Base-by-base conservation (phyloP, 768 basidiomycete genomes). In the Symmetrospora coprosmae region DNA sequence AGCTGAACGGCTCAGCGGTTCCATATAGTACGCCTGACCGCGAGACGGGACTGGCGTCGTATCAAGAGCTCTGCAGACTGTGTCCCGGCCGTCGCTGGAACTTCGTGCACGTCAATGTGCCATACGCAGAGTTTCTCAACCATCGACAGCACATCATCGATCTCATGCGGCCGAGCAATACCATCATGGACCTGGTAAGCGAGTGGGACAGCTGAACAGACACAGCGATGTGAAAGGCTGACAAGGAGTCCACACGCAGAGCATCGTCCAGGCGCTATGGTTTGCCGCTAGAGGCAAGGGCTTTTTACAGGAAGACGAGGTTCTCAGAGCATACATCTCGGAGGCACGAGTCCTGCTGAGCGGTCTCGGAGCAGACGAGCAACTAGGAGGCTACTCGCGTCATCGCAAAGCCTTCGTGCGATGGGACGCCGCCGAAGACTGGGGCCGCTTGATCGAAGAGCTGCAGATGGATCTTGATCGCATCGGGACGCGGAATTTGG, bases 311-410 rank as follows among this genome's bases (percentile, higher is more conserved):
- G 30, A n/a, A 2, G 33, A 17, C 6, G 38, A 1, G 74, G 77
- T 48, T 68, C 86, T 0, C 76, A 78, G 31, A 66, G 65, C 11
- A 49, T 92, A 94, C 72, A 77, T 73, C 0, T 90, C 85, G 64
- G 71, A 76, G 7, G 88, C 94, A 0, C 79, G 81, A 41, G 89
- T 97, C 0, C 74, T 96, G 8, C 74, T 99, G 25, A 91, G 82
- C 64, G 94, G 94, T 1, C 75, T 99, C 6, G 94, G 94, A 0
- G 87, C 94, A 0, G 94, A 99, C 69, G 94, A 99, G 70, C 77
- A 96, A 38, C 76, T 99, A 4, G 94, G 90, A 2, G 94, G 94
- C 1, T 99, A 99, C 71, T 80, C 86, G 2, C 78, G 94, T 60
- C 90, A 96, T 74, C 79, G 87, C 7, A 79, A 81, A 9, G 85